Base-by-base conservation (phyloP, 2,329 filamentous ascomycete species). In the Fusarium irregulare region DNA sequence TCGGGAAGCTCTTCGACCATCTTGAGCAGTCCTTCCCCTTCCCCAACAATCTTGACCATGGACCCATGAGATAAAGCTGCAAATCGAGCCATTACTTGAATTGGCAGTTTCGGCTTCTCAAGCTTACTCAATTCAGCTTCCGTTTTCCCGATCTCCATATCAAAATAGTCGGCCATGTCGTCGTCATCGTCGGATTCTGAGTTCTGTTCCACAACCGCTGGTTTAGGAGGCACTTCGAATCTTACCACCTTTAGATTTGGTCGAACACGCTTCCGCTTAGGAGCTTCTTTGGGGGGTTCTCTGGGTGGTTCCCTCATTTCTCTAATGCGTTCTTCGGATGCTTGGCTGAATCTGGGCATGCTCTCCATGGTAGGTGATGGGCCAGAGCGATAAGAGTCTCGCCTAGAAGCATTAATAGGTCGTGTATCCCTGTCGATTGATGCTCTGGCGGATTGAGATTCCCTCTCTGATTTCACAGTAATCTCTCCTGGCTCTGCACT, bases 131-230 rank as follows among this genome's bases (percentile, higher is more conserved):
- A 72, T 56, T 86, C 82, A 1, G 78, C 78, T 64, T 88, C 83
- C 3, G 83, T 82, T 73, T 88, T 85, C 44, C 80, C 76, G 40
- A 89, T 87, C 69, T 88, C 80, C 56, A 80, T 80, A 55, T 84
- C 82, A 56, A 89, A 87, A 62, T 86, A 86, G 54, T 87, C 85
- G 20, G 83, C 86, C 79, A 89, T 85, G 46, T 87, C 85, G 49
- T 88, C 87, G 60, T 89, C 87, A 45, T 89, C 85, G 53, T 88
- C 86, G 1, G 86, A 87, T 47, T 85, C 84, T 3, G 79, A 80
- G 40, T 76, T 77, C 50, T 79, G 76, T 37, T 79, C 77, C 23
- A 73, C 70, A 3, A 67, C 67, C 1, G 75, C 68, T 54, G 77
- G 75, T 60, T 81, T 83, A 10, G 78, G 76, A 4, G 83, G 82